Evolutionary conservation across 176 grass and related monocot species (phyloP).

Genomic region (Rhynchospora tenuis): DNA sequence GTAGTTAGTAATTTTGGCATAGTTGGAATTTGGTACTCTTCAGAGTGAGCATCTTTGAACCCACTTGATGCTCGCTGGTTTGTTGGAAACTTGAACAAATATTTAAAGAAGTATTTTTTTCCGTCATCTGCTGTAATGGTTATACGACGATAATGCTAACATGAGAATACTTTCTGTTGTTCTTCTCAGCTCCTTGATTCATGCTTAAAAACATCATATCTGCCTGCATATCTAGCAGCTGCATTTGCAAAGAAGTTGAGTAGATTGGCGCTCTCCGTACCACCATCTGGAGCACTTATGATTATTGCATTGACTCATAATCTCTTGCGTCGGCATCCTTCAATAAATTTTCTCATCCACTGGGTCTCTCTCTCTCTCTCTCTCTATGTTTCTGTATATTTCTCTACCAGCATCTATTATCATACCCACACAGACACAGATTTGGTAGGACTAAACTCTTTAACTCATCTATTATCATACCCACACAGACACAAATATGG

Average conservation of each 20-base stretch:
- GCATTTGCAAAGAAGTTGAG: conserved; percentile 96
- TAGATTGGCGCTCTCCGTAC: conserved; percentile 74
- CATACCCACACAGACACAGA: not conserved
- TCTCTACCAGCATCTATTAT: not conserved
- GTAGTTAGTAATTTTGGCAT: not conserved
- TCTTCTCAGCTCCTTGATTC: conserved; percentile 75
- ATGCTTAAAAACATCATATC: conserved; percentile 82
- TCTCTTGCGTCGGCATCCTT: conserved; percentile 79
- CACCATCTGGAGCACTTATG: conserved; percentile 77
- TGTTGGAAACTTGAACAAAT: not conserved
- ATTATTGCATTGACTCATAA: conserved; percentile 97
- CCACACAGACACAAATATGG: not conserved
- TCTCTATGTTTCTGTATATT: not conserved
- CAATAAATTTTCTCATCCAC: conserved; percentile 92
- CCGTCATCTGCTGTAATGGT: not conserved
- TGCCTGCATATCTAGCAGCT: conserved; percentile 86
- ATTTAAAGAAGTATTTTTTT: not conserved
- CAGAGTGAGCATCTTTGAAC: not conserved
- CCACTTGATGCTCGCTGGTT: not conserved
- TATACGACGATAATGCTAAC: not conserved
- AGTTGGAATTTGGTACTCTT: not conserved
- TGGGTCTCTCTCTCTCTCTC: conserved; percentile 51
- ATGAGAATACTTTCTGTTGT: conserved; percentile 8
- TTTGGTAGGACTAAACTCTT: not conserved
- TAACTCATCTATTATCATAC: not conserved